These are phyloP conservation scores for Aspergillus neotritici DNA, from an alignment of 2,329 filamentous ascomycete genomes.

Conservation along the genomic window DNA sequence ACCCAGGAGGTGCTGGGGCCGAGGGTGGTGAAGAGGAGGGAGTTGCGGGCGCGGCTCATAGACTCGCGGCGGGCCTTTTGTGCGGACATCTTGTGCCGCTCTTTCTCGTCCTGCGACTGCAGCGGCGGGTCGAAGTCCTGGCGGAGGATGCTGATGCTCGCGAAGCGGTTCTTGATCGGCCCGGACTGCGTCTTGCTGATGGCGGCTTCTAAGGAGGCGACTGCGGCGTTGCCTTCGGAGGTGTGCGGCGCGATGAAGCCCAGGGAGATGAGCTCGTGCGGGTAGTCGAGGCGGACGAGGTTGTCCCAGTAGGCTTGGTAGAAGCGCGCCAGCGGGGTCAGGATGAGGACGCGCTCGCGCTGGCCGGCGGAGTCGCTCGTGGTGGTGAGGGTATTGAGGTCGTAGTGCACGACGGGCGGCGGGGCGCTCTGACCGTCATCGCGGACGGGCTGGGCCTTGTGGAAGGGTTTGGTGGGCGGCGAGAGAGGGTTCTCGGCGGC, in stretches of 20 bases:
- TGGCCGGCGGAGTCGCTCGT: constrained; percentile 70
- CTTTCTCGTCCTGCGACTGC: constrained; percentile 72
- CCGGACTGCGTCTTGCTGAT: constrained; percentile 83
- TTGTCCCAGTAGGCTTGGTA: constrained; percentile 97
- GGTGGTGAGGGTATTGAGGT: constrained; percentile 90
- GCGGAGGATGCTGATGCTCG: constrained; percentile 85
- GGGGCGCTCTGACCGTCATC: constrained; percentile 52
- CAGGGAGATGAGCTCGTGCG: constrained; percentile 88
- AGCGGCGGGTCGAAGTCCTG: constrained; percentile 89
- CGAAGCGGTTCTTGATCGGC: constrained; percentile 74
- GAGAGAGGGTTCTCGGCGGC: constrained; percentile 66
- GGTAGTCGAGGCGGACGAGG: constrained; percentile 73
- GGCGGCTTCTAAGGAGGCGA: constrained; percentile 72
- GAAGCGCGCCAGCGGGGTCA: constrained; percentile 89
- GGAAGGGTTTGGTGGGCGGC: constrained; percentile 67
- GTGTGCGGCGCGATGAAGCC: constrained; percentile 96
- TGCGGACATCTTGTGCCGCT: constrained; percentile 85
- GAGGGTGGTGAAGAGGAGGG: constrained; percentile 87
- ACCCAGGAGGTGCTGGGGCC: constrained; percentile 92
- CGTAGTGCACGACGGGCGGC: constrained; percentile 85
- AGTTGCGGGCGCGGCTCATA: constrained; percentile 93
- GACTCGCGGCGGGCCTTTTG: constrained; percentile 80
- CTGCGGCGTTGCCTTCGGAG: constrained; percentile 83
- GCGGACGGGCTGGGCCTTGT: constrained; percentile 53
- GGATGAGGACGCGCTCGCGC: constrained; percentile 77